Percentiles rank a stretch among this genome's conserved stretches.
Evolutionary conservation across 495 filamentous ascomycete species (phyloP).

Genomic region (Neurospora sp.): DNA sequence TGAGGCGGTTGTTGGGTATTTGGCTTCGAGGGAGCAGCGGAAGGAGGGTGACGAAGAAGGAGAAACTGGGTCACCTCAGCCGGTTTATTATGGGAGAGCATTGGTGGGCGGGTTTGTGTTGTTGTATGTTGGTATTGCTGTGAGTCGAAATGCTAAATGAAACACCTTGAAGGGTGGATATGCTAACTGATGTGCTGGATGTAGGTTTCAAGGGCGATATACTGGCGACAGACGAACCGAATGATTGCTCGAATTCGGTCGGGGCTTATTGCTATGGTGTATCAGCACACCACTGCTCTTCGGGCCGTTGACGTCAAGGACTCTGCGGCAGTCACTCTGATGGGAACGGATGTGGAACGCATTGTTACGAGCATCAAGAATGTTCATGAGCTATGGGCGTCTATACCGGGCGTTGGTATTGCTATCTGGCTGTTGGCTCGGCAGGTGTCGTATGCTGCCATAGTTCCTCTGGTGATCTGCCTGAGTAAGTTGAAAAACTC

Average conservation of each 20-base stretch:
- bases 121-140: conserved; percentile 46
- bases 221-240: conserved; percentile 34
- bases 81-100: conserved; percentile 30
- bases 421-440: conserved; percentile 46
- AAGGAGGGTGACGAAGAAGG: background rate
- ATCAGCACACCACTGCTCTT: conserved; percentile 38
- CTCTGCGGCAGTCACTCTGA: conserved; percentile 49
- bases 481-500: conserved; percentile 20
- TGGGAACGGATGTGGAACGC: conserved; percentile 42
- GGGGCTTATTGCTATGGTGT: conserved; percentile 44
- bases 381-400: conserved; percentile 37
- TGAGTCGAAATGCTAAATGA: no score
- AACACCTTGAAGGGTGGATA: no score
- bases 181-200: no score
- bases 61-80: background rate
- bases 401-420: conserved; percentile 40
- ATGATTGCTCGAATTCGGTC: conserved; percentile 46
- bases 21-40: background rate
- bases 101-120: conserved; percentile 46
- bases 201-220: conserved; percentile 15
- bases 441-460: conserved; percentile 38
- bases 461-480: conserved; percentile 39
- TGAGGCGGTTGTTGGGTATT: background rate
- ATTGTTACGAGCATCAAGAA: conserved; percentile 14
- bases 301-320: conserved; percentile 33